Percentiles rank a stretch among this genome's conserved stretches.
These are phyloP conservation scores for Fusarium napiforme DNA, from an alignment of 2,329 filamentous ascomycete species.

Conservation along the genomic window DNA sequence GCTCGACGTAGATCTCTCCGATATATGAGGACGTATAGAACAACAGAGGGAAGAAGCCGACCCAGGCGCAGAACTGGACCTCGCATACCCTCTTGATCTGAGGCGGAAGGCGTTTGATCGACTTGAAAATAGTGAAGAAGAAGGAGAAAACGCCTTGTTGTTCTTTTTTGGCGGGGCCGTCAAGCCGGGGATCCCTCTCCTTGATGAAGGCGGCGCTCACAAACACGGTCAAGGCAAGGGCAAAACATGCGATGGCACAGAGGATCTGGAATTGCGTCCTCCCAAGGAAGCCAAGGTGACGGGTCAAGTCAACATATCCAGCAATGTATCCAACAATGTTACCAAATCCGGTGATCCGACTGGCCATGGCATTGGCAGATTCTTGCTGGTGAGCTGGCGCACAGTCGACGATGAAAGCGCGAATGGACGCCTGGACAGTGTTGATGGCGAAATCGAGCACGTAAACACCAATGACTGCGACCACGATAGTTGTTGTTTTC, in stretches of 20 bases:
- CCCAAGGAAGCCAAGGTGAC: conserved; percentile 81
- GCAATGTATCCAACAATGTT: conserved; percentile 93
- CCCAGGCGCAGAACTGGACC: conserved; percentile 88
- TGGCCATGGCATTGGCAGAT: conserved; percentile 93
- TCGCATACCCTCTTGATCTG: conserved; percentile 85
- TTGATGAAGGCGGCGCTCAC: conserved; percentile 76
- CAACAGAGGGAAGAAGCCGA: conserved; percentile 94
- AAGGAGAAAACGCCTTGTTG: conserved; percentile 78
- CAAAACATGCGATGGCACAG: conserved; percentile 83
- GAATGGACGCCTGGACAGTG: conserved; percentile 92
- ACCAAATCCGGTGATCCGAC: conserved; percentile 84
- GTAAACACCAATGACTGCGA: conserved; percentile 89
- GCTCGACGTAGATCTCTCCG: conserved; percentile 90
- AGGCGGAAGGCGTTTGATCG: conserved; percentile 80
- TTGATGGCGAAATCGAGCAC: conserved; percentile 95
- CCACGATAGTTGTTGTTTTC: conserved; percentile 74
- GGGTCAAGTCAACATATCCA: conserved; percentile 83
- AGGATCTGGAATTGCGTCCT: conserved; percentile 93
- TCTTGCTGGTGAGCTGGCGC: conserved; percentile 94
- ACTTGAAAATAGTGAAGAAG: conserved; percentile 80
- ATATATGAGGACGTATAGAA: conserved; percentile 97
- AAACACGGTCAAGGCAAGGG: conserved; percentile 74
- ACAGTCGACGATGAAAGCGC: conserved; percentile 93
- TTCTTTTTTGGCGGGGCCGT: conserved; percentile 69
- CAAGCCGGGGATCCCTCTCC: conserved; percentile 83